Percentiles rank a stretch among this genome's conserved stretches.
Conservation (phyloP, 2,329 filamentous ascomycete species). For the Leptographium wingfieldii region DNA sequence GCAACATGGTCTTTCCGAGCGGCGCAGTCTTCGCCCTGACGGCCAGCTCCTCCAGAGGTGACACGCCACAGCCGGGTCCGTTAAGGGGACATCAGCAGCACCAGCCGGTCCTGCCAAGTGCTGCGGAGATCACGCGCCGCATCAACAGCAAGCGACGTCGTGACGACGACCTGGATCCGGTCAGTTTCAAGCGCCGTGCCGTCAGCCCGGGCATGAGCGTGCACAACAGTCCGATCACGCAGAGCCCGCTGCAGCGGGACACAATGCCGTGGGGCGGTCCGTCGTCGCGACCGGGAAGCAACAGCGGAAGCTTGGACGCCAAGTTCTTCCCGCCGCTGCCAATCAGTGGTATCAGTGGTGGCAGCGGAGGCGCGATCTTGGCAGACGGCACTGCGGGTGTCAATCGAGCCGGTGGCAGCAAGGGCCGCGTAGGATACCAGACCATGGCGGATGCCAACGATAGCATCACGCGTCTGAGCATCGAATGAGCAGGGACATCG, state of each 20-base stretch:
- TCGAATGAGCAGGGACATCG: constrained; percentile 46
- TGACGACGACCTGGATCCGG: constrained; percentile 71
- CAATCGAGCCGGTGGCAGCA: constrained; percentile 30
- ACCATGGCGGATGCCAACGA: constrained; percentile 96
- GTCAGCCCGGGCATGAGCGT: constrained; percentile 86
- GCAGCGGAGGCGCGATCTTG: constrained; percentile 20
- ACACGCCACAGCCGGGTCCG: constrained; percentile 24
- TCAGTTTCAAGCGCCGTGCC: constrained; percentile 79
- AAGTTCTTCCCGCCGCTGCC: constrained; percentile 8
- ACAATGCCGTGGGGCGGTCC: constrained; percentile 59
- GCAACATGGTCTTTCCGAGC: constrained; percentile 15
- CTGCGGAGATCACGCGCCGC: constrained; percentile 64
- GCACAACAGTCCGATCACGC: constrained; percentile 78
- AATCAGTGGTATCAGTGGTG: constrained; percentile 11
- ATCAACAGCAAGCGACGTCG: constrained; percentile 72
- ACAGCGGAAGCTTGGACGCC: constrained; percentile 17
- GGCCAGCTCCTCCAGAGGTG: constrained; percentile 20
- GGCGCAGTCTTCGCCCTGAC: constrained; percentile 17
- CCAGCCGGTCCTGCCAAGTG: constrained; percentile 40
- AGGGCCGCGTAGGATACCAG: constrained; percentile 64
- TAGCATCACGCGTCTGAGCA: constrained; percentile 92
- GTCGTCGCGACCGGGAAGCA: constrained; percentile 40
- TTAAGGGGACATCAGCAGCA: background rate
- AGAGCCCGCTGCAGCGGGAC: constrained; percentile 69
- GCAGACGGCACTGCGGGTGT: constrained; percentile 17